These are phyloP conservation scores for Starmerella vaccinii DNA, from an alignment of 805 yeast genomes.

Conservation along the genomic window DNA sequence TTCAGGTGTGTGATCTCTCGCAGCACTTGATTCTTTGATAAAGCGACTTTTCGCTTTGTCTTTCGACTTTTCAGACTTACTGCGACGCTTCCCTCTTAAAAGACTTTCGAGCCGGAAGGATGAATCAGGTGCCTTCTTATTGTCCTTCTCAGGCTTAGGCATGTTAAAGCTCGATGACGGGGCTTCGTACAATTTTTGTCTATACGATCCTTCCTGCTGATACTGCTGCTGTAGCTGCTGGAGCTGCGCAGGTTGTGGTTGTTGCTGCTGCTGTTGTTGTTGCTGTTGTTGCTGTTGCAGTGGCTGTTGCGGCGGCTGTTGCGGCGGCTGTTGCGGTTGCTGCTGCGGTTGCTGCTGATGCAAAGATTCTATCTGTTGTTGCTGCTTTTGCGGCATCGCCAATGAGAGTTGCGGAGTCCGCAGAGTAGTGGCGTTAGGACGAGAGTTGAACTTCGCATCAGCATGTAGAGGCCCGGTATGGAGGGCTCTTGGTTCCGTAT, in stretches of 20 bases:
- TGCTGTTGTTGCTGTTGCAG: not conserved
- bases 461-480: not conserved
- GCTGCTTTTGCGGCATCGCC: not conserved
- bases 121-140: slow-evolving; percentile 23
- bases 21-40: not conserved
- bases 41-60: not conserved
- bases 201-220: not conserved
- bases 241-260: not conserved
- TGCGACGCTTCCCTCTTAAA: slow-evolving; percentile 26
- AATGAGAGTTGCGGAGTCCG: not conserved
- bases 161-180: not conserved
- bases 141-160: not conserved
- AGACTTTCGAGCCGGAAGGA: slow-evolving; percentile 32
- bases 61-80: slow-evolving; percentile 17
- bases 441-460: not conserved
- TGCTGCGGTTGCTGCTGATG: not conserved
- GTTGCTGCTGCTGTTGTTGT: not conserved
- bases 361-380: not conserved
- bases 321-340: not conserved
- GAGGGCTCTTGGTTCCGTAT: not conserved
- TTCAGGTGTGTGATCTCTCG: slow-evolving; percentile 1
- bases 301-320: not conserved
- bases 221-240: not conserved
- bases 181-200: not conserved
- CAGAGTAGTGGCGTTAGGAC: not conserved